Evolutionary conservation across 1,139 yeast species (phyloP).

Genomic region (Magnusiomyces suaveolens): DNA sequence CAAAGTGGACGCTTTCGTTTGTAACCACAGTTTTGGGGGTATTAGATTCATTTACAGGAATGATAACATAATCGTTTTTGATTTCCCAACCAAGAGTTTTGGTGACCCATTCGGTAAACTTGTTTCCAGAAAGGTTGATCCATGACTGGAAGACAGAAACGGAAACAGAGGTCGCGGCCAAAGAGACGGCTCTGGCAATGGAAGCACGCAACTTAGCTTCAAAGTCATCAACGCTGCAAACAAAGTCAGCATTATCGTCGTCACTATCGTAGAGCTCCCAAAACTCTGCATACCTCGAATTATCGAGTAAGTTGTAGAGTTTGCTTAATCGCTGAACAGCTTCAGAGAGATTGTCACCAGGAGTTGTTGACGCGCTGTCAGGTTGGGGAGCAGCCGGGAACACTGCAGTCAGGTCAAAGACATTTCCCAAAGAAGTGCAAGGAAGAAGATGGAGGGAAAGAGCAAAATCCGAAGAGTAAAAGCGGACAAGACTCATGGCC

Average conservation of each 20-base stretch:
- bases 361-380: slow-evolving; percentile 25
- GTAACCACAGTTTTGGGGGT: slow-evolving; percentile 29
- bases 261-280: slow-evolving; percentile 31
- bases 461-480: slow-evolving; percentile 37
- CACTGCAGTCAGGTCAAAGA: slow-evolving; percentile 6
- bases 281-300: slow-evolving; percentile 33
- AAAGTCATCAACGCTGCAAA: slow-evolving; percentile 31
- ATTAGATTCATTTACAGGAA: slow-evolving; percentile 29
- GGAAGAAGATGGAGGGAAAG: slow-evolving; percentile 39
- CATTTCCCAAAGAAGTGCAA: slow-evolving; percentile 30
- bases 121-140: slow-evolving; percentile 27
- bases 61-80: slow-evolving; percentile 22
- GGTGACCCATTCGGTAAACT: slow-evolving; percentile 29
- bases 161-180: slow-evolving; percentile 27
- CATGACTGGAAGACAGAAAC: slow-evolving; percentile 28
- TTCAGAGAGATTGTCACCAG: slow-evolving; percentile 29
- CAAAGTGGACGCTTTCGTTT: slow-evolving; percentile 29
- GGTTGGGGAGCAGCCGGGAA: slow-evolving; percentile 13
- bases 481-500: slow-evolving; percentile 36
- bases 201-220: slow-evolving; percentile 29
- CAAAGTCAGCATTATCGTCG: slow-evolving; percentile 31
- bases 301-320: slow-evolving; percentile 32
- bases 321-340: slow-evolving; percentile 33
- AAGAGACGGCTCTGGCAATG: slow-evolving; percentile 29
- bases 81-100: slow-evolving; percentile 30